Percentiles rank a stretch among this genome's conserved stretches.
Conservation (phyloP, 106 monocot genomes). For the Phalaenopsis equestris region DNA sequence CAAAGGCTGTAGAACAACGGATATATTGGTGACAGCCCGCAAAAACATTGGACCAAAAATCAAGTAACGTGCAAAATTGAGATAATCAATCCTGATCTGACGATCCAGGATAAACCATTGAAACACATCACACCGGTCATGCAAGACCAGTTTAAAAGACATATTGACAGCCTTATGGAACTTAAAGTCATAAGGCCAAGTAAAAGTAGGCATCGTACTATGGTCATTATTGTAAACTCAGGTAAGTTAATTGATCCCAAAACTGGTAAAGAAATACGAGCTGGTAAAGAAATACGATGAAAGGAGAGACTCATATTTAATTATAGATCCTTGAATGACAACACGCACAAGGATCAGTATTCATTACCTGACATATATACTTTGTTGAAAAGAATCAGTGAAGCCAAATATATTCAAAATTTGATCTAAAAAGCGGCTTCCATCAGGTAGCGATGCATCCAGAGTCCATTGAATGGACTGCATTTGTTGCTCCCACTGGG, state of each 20-base stretch:
- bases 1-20: background rate
- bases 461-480: no score
- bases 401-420: no score
- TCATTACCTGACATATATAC: no score
- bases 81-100: background rate
- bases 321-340: background rate
- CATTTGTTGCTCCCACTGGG: no score
- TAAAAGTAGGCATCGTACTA: background rate
- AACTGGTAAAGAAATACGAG: no score
- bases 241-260: background rate
- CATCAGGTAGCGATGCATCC: no score
- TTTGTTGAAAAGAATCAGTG: no score
- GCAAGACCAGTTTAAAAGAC: background rate
- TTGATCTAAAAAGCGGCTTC: no score
- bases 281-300: no score
- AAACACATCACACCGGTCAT: background rate
- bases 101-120: background rate
- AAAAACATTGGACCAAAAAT: background rate
- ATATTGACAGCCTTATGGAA: background rate
- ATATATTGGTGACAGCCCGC: background rate
- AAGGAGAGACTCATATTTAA: background rate
- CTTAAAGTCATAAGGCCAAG: background rate
- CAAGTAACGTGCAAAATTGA: background rate
- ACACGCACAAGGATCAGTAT: no score
- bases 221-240: background rate